phyloP scores from a whole-genome alignment of 2,329 filamentous ascomycete genomes.

The Aspergillus sp. region DNA sequence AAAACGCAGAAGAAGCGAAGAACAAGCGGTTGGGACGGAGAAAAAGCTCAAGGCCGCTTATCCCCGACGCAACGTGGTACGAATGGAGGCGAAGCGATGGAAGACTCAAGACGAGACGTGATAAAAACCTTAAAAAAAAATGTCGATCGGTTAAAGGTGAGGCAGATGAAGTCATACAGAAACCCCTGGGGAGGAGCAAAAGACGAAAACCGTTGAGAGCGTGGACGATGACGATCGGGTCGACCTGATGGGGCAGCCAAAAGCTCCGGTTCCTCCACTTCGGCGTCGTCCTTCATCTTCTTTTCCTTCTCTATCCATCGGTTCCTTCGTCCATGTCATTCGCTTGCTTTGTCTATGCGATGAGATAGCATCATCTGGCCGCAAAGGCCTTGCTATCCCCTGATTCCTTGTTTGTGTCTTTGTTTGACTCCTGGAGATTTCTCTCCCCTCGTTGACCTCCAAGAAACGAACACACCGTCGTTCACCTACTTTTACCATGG shows the following conservation, averaged over 20 bases:
- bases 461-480: no score
- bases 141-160: no score
- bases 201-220: no score
- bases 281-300: background rate
- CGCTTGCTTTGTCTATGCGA: conserved; percentile 7
- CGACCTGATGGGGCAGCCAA: no score
- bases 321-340: background rate
- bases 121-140: no score
- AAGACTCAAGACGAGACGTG: no score
- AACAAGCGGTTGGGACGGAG: background rate
- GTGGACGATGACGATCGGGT: no score
- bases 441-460: no score
- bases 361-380: conserved; percentile 20
- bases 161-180: no score
- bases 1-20: background rate
- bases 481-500: conserved; percentile 40
- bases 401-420: conserved; percentile 1
- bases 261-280: no score
- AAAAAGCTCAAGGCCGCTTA: conserved; percentile 17
- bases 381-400: conserved; percentile 20
- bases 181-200: no score
- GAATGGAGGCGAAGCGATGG: no score
- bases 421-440: background rate
- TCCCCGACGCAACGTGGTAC: conserved; percentile 8
- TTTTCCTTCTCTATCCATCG: background rate